These are phyloP conservation scores for Naganishia randhawae DNA, from an alignment of 768 basidiomycete genomes.

Conservation along the genomic window DNA sequence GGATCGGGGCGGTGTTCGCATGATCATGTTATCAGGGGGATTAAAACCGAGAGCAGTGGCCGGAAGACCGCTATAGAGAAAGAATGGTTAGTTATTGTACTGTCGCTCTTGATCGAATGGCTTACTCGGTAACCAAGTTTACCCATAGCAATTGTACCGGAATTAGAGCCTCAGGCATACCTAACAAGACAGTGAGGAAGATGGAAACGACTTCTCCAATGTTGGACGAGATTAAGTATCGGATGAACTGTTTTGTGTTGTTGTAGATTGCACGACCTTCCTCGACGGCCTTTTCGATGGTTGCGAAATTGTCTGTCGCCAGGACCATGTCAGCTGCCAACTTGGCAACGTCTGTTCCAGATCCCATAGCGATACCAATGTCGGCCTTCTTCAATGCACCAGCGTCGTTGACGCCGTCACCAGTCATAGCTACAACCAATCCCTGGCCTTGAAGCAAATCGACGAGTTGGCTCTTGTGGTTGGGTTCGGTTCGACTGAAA, in stretches of 20 bases:
- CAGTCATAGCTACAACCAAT: slow-evolving; percentile 95
- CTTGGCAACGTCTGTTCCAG: slow-evolving; percentile 97
- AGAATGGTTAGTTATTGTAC: neutral
- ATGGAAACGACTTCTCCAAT: slow-evolving; percentile 93
- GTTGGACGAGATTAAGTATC: slow-evolving; percentile 94
- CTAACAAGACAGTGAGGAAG: slow-evolving; percentile 91
- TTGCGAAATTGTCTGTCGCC: slow-evolving; percentile 80
- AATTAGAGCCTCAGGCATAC: slow-evolving; percentile 99
- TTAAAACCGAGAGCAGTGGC: slow-evolving; percentile 98
- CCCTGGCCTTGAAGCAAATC: slow-evolving; percentile 87
- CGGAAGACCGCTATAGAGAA: slow-evolving; percentile 60
- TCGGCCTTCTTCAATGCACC: slow-evolving; percentile 95
- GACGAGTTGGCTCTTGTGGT: slow-evolving; percentile 90
- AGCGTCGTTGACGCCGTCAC: slow-evolving; percentile 97
- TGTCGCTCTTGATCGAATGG: neutral
- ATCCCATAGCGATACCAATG: slow-evolving; percentile 98
- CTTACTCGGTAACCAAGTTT: slow-evolving; percentile 86
- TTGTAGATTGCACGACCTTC: slow-evolving; percentile 97
- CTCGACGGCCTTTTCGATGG: slow-evolving; percentile 93
- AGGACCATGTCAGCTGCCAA: slow-evolving; percentile 93
- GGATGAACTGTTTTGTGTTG: slow-evolving; percentile 99
- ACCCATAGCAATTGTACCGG: slow-evolving; percentile 98
- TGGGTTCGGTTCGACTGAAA: slow-evolving; percentile 90
- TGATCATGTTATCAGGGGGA: slow-evolving; percentile 87
- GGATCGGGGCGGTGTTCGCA: slow-evolving; percentile 87